Evolutionary conservation across 805 yeast species (phyloP), one percentile per base, ranked within the genome.

Genomic region (Metschnikowia aberdeeniae): DNA sequence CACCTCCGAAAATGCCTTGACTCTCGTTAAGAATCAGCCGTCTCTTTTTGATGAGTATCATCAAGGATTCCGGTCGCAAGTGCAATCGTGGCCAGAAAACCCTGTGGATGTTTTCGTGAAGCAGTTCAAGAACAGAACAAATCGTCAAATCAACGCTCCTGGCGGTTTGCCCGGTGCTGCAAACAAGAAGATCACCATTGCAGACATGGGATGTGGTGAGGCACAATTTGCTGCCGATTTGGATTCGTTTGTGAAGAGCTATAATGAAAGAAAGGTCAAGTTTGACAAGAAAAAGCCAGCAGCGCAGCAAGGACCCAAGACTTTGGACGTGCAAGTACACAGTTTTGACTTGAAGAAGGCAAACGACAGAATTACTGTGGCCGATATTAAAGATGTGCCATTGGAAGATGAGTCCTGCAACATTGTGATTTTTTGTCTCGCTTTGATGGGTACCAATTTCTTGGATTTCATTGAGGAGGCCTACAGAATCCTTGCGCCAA

Each of bases 171-270:
- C 97, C 1, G 95, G 93, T 14, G 61, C 81, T 32, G 63, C 68
- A n/a, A 66, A 66, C 40, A 80, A 80, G 45, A 75, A 76, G 47
- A 81, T 92, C 31, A 89, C 86, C 3, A 77, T 93, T 47, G 97
- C 98, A 0, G 99, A 93, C 68, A 92, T 93, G 98, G 99, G 99
- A 9, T 93, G 99, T 64, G 99, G 99, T 45, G 99, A 93, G 65
- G 99, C 98, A 0, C 86, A 86, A 56, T 75, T 93, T 38, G 82
- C 96, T 1, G 64, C 73, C 33, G 86, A 89, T 55, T 75, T 87
- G 41, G 71, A 71, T 41, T 72, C 75, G 8, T 77, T 77, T 55
- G 67, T 77, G 49, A 67, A 67, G 40, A 45, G 60, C 34, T 55
- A 57, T 51, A 65, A 65, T 44, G 27, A 40, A 11, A 46, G 42